Evolutionary conservation across 495 filamentous ascomycete species (phyloP).

Genomic region (Geoglossum glabrum): DNA sequence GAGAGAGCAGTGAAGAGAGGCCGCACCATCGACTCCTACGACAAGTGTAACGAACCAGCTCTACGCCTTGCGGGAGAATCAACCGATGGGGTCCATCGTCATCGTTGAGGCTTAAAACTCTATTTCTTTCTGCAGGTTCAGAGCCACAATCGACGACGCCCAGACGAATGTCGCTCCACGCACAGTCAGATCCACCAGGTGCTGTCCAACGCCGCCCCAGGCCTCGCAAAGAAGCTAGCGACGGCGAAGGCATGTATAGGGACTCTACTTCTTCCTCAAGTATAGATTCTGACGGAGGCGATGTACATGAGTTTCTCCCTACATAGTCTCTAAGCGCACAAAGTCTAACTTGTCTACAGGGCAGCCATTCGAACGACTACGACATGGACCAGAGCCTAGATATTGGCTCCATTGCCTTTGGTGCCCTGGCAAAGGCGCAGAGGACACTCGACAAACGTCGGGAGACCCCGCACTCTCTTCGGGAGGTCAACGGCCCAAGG

Average conservation of each 20-base stretch:
- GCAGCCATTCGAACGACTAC: not conserved
- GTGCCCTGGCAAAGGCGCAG: conserved; percentile 70
- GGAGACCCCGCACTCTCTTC: conserved; percentile 8
- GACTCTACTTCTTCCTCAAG: not conserved
- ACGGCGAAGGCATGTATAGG: not conserved
- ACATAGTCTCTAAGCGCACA: too few species aligned
- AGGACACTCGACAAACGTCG: conserved; percentile 33
- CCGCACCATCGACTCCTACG: not conserved
- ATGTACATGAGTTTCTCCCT: not conserved
- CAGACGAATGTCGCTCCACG: not conserved
- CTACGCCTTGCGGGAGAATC: too few species aligned
- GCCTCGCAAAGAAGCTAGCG: not conserved
- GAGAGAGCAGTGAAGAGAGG: not conserved
- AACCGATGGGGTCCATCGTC: not conserved
- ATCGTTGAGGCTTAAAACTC: conserved; percentile 2
- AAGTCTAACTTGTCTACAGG: not conserved
- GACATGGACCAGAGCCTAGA: conserved; percentile 1
- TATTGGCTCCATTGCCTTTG: conserved; percentile 48
- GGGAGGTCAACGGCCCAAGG: not conserved
- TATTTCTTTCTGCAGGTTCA: not conserved
- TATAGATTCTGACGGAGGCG: not conserved
- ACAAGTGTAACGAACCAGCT: not conserved
- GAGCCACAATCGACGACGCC: not conserved
- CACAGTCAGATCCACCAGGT: not conserved
- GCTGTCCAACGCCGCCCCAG: not conserved